Evolutionary conservation across 768 basidiomycete species (phyloP).

Genomic region (Rhizopogon vesiculosus): DNA sequence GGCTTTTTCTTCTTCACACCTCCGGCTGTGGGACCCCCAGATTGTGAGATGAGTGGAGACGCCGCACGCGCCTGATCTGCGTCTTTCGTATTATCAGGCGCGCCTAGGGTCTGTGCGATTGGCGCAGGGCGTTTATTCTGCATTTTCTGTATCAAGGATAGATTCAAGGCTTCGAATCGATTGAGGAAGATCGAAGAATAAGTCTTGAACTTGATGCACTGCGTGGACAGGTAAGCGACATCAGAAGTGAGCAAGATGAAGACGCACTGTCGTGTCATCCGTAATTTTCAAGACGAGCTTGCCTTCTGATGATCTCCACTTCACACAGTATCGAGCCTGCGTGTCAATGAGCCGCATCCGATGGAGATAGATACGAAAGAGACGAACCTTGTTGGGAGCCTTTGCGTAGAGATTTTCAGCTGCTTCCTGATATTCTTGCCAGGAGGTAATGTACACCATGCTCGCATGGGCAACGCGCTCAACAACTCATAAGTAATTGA

Average conservation of each 20-base stretch:
- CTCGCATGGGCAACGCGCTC: slow-evolving; percentile 35
- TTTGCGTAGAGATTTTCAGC: slow-evolving; percentile 81
- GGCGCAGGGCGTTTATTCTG: slow-evolving; percentile 52
- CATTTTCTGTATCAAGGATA: slow-evolving; percentile 83
- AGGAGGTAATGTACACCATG: slow-evolving; percentile 88
- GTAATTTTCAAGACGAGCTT: slow-evolving; percentile 93
- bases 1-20: slow-evolving; percentile 82
- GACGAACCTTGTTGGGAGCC: slow-evolving; percentile 69
- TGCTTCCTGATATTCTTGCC: slow-evolving; percentile 88
- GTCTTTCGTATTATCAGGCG: slow-evolving; percentile 12
- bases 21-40: slow-evolving; percentile 37
- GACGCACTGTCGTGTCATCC: slow-evolving; percentile 78
- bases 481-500: not conserved
- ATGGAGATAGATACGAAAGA: not conserved
- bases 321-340: slow-evolving; percentile 87
- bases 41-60: slow-evolving; percentile 29
- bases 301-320: slow-evolving; percentile 84
- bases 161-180: slow-evolving; percentile 90
- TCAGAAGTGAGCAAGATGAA: not conserved
- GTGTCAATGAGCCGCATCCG: not conserved
- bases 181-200: slow-evolving; percentile 93
- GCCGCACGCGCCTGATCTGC: slow-evolving; percentile 25
- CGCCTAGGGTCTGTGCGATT: slow-evolving; percentile 14
- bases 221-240: not conserved
- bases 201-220: slow-evolving; percentile 98